Evolutionary conservation across 805 yeast genomes (phyloP).

Genomic region (Saccharomycopsis schoenii): DNA sequence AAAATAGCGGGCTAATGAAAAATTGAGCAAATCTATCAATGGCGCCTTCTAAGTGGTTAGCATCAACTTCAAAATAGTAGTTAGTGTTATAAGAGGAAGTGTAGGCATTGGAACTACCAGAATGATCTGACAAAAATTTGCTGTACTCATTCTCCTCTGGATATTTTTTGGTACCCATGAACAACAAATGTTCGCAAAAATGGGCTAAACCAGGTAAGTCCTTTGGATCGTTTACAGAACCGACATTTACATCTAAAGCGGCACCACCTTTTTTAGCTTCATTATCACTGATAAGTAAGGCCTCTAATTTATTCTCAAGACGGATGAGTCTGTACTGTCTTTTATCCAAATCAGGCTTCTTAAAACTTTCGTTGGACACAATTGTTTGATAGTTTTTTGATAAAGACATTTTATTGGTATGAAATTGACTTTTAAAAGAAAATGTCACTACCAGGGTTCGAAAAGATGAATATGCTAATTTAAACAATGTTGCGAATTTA

Average conservation of each 20-base stretch:
- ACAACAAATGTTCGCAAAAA: conserved; percentile 62
- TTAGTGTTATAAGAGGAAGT: conserved; percentile 85
- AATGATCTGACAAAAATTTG: conserved; percentile 67
- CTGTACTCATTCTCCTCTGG: conserved; percentile 74
- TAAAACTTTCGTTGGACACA: conserved; percentile 22
- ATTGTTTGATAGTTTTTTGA: background rate
- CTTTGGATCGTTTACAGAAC: conserved; percentile 61
- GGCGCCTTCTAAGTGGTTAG: conserved; percentile 74
- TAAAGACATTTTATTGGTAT: background rate
- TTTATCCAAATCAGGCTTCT: conserved; percentile 51
- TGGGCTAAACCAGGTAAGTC: conserved; percentile 68
- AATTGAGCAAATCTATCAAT: conserved; percentile 89
- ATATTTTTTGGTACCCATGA: conserved; percentile 73
- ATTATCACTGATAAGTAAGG: conserved; percentile 57
- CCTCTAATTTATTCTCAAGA: conserved; percentile 48
- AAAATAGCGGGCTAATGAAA: conserved; percentile 75
- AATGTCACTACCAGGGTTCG: conserved; percentile 1
- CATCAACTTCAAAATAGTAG: conserved; percentile 77
- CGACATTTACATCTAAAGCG: conserved; percentile 68
- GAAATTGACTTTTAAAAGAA: background rate
- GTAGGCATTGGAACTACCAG: conserved; percentile 87
- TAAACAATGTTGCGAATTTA: background rate
- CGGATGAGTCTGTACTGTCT: conserved; percentile 61
- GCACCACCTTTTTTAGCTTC: conserved; percentile 70
- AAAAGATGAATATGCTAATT: background rate